Evolutionary conservation across 1,139 yeast species (phyloP).

Genomic region (Ogataea hybrid): DNA sequence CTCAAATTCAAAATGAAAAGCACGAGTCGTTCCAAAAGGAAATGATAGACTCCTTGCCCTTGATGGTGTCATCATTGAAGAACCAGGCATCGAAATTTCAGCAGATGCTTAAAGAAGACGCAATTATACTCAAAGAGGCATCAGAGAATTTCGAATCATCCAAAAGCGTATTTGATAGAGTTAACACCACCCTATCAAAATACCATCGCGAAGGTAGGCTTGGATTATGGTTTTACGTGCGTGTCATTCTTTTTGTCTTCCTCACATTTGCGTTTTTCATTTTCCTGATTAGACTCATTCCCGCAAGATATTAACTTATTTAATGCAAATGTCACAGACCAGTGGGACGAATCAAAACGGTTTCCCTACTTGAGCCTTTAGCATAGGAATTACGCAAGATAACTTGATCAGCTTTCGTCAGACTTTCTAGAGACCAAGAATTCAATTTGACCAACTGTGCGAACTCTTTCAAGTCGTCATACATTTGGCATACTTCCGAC

Average conservation of each 20-base stretch:
- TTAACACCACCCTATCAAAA: slow-evolving; percentile 25
- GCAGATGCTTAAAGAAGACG: slow-evolving; percentile 30
- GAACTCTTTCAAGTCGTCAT: neutral
- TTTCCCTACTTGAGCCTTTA: slow-evolving; percentile 26
- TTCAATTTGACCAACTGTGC: neutral
- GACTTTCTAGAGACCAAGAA: slow-evolving; percentile 3
- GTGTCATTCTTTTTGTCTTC: slow-evolving; percentile 23
- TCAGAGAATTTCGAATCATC: slow-evolving; percentile 31
- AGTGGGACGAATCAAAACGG: slow-evolving; percentile 24
- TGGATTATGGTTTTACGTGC: slow-evolving; percentile 31
- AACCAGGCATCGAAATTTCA: slow-evolving; percentile 33
- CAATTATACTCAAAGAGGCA: slow-evolving; percentile 30
- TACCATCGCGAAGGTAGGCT: slow-evolving; percentile 32
- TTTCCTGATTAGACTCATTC: slow-evolving; percentile 29
- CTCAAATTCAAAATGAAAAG: slow-evolving; percentile 26
- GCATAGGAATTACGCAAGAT: slow-evolving; percentile 23
- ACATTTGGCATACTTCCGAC: neutral
- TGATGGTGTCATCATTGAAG: slow-evolving; percentile 29
- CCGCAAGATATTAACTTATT: slow-evolving; percentile 25
- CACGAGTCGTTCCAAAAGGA: slow-evolving; percentile 33
- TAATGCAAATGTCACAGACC: slow-evolving; percentile 2
- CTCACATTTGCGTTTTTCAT: slow-evolving; percentile 26
- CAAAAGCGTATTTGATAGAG: slow-evolving; percentile 26
- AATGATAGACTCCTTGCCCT: slow-evolving; percentile 30
- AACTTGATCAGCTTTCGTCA: slow-evolving; percentile 16